These are phyloP conservation scores for Colletotrichum eremochloae DNA, from an alignment of 2,329 filamentous ascomycete genomes.

Conservation along the genomic window DNA sequence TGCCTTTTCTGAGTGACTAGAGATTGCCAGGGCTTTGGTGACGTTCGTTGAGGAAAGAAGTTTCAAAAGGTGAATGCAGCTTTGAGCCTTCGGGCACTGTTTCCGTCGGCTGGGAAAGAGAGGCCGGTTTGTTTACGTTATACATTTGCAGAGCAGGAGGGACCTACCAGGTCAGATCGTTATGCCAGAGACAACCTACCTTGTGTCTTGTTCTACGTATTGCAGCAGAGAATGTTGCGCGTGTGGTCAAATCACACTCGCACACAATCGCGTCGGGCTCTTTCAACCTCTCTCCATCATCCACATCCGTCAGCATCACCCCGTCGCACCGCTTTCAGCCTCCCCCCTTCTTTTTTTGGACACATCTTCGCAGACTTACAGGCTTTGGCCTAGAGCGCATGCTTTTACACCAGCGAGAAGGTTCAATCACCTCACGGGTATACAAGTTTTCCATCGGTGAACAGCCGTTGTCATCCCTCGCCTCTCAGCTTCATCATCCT, in stretches of 20 bases:
- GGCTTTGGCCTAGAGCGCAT: conserved; percentile 34
- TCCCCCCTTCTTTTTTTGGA: conserved; percentile 26
- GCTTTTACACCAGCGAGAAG: conserved; percentile 37
- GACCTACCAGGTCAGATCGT: not conserved
- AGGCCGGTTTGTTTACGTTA: not conserved
- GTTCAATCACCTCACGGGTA: conserved; percentile 7
- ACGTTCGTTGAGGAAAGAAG: not conserved
- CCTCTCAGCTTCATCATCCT: not conserved
- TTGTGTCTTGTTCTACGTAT: too few species aligned
- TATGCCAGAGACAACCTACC: not conserved
- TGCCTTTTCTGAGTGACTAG: not conserved
- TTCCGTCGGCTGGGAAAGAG: not conserved
- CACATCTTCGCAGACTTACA: conserved; percentile 35
- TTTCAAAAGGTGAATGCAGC: not conserved
- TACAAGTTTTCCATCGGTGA: not conserved
- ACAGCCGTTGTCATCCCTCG: not conserved
- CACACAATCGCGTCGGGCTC: not conserved
- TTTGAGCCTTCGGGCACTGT: not conserved
- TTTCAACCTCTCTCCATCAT: conserved; percentile 4
- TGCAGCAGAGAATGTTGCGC: too few species aligned
- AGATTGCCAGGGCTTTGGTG: not conserved
- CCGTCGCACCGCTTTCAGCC: conserved; percentile 9
- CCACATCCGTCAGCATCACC: conserved; percentile 17
- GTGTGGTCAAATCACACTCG: not conserved
- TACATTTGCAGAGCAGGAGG: not conserved